Evolutionary conservation across 768 basidiomycete species (phyloP).

Genomic region (Tulasnella calospora): DNA sequence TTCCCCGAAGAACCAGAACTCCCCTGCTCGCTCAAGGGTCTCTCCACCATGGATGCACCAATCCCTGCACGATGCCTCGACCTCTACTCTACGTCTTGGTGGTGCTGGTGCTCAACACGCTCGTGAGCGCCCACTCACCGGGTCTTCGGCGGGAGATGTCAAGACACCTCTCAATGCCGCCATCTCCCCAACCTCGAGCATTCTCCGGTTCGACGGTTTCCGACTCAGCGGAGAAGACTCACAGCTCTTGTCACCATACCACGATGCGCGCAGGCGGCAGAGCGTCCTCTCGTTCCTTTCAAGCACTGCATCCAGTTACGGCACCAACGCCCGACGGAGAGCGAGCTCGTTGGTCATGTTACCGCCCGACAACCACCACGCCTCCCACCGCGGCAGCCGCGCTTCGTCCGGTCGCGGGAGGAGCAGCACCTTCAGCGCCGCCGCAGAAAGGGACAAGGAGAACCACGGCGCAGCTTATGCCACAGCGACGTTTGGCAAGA

Average conservation of each 20-base stretch:
- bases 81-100: neutral
- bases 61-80: neutral
- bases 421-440: conserved; percentile 1
- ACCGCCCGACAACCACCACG: neutral
- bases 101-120: neutral
- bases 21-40: conserved; percentile 8
- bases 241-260: neutral
- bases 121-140: neutral
- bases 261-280: neutral
- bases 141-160: neutral
- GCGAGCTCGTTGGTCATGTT: conserved; percentile 1
- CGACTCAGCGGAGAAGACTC: neutral
- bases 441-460: neutral
- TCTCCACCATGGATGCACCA: conserved; percentile 21
- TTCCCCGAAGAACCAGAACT: neutral
- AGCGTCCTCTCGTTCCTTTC: neutral
- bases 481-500: neutral
- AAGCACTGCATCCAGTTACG: neutral
- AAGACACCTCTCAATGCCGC: neutral
- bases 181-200: neutral
- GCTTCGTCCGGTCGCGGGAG: neutral
- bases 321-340: neutral
- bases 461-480: neutral
- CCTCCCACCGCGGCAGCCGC: neutral
- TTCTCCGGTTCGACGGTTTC: conserved; percentile 2